Evolutionary conservation across 768 basidiomycete species (phyloP), one percentile per base, ranked within the genome.

Genomic region (Crassisporium funariophilum): DNA sequence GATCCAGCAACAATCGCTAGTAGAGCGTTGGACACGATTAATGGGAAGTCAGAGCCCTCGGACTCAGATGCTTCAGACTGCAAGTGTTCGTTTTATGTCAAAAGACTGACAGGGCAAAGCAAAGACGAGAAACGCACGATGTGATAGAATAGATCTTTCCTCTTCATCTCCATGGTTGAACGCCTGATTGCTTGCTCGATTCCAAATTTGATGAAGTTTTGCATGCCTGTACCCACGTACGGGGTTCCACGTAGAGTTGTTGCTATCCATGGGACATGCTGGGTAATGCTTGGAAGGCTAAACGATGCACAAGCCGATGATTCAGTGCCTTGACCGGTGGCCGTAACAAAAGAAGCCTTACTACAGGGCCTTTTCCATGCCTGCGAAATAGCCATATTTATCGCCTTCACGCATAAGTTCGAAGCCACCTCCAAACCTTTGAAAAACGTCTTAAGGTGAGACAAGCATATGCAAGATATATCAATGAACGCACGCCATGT

Each of bases 1-100:
- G 64, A 59, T 10, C 61, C 64, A n/a, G 63, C 64, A 12, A 66
- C 48, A 17, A 64, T 62, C 5, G 62, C 55, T 9, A 63, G 51
- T 2, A 48, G 25, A 13, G 51, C 37, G 22, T 62, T 57, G 5
- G 43, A 48, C 1, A 59, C 42, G 13, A 59, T 47, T 13, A 39
- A 35, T 4, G 39, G 23, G 13, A 45, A 47, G 12, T 52, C 19
- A 39, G 41, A 48, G 41, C 35, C 25, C 11, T 23, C 29, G 20
- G 20, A 16, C 21, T 52, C 54, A 10, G 50, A 35, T 11, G 42
- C 46, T 37, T 53, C 55, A 11, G 50, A 49, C 46, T 55, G 34
- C 13, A 17, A 22, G 19, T 13, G n/a, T n/a, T n/a, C n/a, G n/a
- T 11, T 5, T 31, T 25, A 15, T 36, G 10, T 35, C 24, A 46